These are phyloP conservation scores for Komagataella populi DNA, from an alignment of 805 yeast species.

Conservation along the genomic window DNA sequence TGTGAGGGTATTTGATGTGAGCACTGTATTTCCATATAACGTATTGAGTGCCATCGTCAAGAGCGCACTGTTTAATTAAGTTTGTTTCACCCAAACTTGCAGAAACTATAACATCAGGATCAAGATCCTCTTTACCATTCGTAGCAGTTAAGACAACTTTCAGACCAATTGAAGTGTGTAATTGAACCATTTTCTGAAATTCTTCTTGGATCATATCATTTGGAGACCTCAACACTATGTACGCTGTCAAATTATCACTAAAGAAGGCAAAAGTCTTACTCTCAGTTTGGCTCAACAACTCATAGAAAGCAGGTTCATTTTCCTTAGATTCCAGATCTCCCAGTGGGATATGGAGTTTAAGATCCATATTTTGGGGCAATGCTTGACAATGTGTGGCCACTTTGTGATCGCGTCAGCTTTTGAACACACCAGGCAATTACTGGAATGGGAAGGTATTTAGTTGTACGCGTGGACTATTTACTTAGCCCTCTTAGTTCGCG, in stretches of 20 bases:
- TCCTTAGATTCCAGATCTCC: background rate
- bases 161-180: background rate
- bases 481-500: no score
- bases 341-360: background rate
- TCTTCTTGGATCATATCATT: background rate
- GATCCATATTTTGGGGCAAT: background rate
- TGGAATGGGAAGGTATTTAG: no score
- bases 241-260: background rate
- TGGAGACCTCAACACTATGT: background rate
- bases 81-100: background rate
- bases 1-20: conserved; percentile 3
- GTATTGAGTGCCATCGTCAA: background rate
- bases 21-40: conserved; percentile 4
- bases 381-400: no score
- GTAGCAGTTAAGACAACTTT: conserved; percentile 3
- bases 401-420: no score
- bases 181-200: background rate
- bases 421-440: no score
- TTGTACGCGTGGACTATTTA: no score
- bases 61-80: background rate
- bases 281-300: background rate
- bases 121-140: background rate
- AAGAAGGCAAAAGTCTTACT: background rate
- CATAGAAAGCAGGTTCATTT: background rate
- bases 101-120: background rate